Evolutionary conservation across 1,284 basidiomycete species (phyloP), one percentile per base, ranked within the genome.

Genomic region (Microbotryum lychnidis-dioicae): DNA sequence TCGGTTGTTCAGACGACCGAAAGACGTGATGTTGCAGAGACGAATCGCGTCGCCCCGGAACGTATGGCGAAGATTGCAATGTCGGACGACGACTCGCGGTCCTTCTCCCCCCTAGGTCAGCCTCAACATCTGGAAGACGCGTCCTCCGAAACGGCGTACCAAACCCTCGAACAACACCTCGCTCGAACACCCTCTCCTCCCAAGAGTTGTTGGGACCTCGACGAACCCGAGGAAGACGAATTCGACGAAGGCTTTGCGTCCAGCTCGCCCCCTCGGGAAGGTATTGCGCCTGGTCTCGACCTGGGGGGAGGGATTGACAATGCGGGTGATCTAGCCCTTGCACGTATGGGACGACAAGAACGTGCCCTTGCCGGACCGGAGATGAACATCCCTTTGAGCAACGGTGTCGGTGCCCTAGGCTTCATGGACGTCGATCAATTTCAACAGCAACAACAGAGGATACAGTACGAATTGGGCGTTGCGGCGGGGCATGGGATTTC

Each of bases 341-440:
- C 29, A 8, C 49, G 49, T 29, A 50, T 50, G 49, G 25, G 25
- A 16, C 49, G 49, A 18, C 46, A 49, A 6, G 44, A 29, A 18
- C 29, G 37, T 23, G 23, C 42, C 45, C 42, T 54, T 37, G 21
- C 27, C 37, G 21, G 37, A 16, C 16, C 14, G 37, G 37, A 42
- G 14, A 16, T 42, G 37, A 12, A 16, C 16, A 16, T 2, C 37
- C 37, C 37, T 42, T 42, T 42, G 14, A 18, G 12, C 25, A 50
- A 27, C 25, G 29, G 49, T 7, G 37, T 45, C 9, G 47, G 58
- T 8, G 50, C 58, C 1, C n/a, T 60, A 1, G 57, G 58, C 7
- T 57, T 55, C 53, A 66, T 64, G 65, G 57, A 64, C 23, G 49
- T 64, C 29, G 65, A 66, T 42, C 53, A 52, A 31, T 31, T 27